A percentile compares a stretch with the other conserved stretches of the same genome.
phyloP scores from a whole-genome alignment of 1,284 basidiomycete genomes.

The Tetrapyrgos nigripes region DNA sequence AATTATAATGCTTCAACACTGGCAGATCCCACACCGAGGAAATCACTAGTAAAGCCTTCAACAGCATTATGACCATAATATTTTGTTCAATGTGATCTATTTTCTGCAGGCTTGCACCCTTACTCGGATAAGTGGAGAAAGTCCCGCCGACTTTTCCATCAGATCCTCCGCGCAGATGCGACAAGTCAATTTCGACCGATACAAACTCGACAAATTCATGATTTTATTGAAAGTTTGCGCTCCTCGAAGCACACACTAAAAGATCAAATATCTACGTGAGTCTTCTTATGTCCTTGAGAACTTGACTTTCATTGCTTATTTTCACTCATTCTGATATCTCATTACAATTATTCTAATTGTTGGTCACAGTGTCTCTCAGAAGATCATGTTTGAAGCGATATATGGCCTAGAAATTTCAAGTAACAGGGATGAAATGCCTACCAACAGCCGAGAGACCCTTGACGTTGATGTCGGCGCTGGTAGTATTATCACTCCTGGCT shows the following conservation, averaged over 20 bases:
- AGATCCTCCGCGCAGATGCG: constrained; percentile 25
- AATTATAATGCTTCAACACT: background rate
- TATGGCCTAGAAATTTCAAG: constrained; percentile 4
- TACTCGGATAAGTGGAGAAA: constrained; percentile 29
- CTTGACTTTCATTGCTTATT: background rate
- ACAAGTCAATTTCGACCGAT: constrained; percentile 21
- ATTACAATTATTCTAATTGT: background rate
- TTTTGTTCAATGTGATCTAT: background rate
- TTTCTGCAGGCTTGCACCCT: constrained; percentile 16
- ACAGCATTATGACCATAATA: background rate
- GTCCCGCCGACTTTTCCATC: constrained; percentile 28
- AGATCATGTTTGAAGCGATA: background rate
- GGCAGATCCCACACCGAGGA: background rate
- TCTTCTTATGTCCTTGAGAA: background rate
- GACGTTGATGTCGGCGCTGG: background rate
- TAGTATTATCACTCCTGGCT: constrained; percentile 30
- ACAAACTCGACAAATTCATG: constrained; percentile 23
- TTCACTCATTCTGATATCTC: background rate
- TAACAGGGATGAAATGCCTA: background rate
- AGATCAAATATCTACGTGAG: constrained; percentile 21
- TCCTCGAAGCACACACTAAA: constrained; percentile 25
- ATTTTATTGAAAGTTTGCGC: constrained; percentile 25
- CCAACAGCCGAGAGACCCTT: background rate
- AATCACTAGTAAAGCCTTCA: background rate
- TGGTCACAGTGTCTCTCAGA: background rate